Base-by-base conservation (phyloP, 495 filamentous ascomycete genomes). In the Acidiella bohemica region DNA sequence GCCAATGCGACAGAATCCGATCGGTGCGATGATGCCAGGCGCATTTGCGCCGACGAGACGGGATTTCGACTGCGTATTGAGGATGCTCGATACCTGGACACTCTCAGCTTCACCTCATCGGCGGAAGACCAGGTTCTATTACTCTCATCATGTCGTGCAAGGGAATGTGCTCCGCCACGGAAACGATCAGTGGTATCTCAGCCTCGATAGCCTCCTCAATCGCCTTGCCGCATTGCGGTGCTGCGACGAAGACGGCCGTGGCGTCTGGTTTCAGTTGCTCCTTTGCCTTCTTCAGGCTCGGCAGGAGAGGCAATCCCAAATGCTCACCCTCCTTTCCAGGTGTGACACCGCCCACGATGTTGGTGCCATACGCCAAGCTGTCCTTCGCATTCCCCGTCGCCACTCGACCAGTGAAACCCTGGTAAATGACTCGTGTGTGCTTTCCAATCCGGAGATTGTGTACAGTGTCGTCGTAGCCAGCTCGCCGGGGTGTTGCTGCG, bases 131-230 rank as follows among this genome's bases (percentile, higher is more conserved):
- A 23, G 8, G 18, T 5, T 40, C 8, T 19, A 27, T 34, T 24
- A 50, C 84, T 47, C 80, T 67, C 37, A 90, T 66, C 40, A 93
- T 78, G 53, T 93, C 82, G 61, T 92, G 83, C 25, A 92, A 57
- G 5, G 86, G 84, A 37, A 93, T 84, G 57, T 93, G 86, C 56
- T 94, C 86, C 1, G 86, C 86, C 29, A 94, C 86, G 8, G 84
- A 81, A 4, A 93, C 83, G 37, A 93, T 76, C 2, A 93, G 67
- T 9, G 84, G 81, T 6, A 93, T 80, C 53, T 90, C 83, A 3
- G 83, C 84, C 48, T 83, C 84, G 36, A 94, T 84, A 0, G 86
- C 84, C 53, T 93, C 82, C 53, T 87, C 78, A 52, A 94, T 92
- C 6, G 86, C 86, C 26, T 61, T 61, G 1, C 77, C 66, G 5